phyloP scores from a whole-genome alignment of 2,329 filamentous ascomycete species.

The Torrubiellomyces zombiae region DNA sequence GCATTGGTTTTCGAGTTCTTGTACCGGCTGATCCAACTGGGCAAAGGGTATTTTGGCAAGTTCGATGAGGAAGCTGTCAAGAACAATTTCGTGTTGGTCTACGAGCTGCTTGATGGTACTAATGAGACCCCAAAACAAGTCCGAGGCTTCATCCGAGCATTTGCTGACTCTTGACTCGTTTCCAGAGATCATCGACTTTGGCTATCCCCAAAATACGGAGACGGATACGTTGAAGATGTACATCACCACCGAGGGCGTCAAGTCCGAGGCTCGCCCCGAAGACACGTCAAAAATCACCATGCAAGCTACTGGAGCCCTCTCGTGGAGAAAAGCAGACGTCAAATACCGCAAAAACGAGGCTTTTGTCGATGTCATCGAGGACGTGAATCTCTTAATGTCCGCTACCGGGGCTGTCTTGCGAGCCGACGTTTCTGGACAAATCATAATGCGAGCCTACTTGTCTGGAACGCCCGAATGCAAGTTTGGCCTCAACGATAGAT shows the following conservation, averaged over 20 bases:
- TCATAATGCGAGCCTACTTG: slow-evolving; percentile 96
- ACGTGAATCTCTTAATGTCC: slow-evolving; percentile 98
- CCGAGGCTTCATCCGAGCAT: neutral
- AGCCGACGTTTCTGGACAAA: slow-evolving; percentile 92
- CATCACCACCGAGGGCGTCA: slow-evolving; percentile 97
- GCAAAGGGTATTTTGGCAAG: slow-evolving; percentile 94
- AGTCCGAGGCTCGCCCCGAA: slow-evolving; percentile 70
- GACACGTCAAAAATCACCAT: slow-evolving; percentile 97
- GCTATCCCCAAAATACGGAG: slow-evolving; percentile 97
- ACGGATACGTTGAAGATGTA: slow-evolving; percentile 99
- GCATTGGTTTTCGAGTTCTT: slow-evolving; percentile 96
- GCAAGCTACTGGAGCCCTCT: slow-evolving; percentile 93
- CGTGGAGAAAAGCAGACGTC: slow-evolving; percentile 93
- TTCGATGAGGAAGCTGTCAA: slow-evolving; percentile 99
- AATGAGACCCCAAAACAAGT: too few species aligned
- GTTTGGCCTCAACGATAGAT: slow-evolving; percentile 89
- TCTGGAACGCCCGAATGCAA: slow-evolving; percentile 97
- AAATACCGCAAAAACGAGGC: slow-evolving; percentile 99
- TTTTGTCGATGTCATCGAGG: slow-evolving; percentile 97
- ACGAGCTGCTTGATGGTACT: slow-evolving; percentile 86
- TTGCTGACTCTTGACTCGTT: too few species aligned
- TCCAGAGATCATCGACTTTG: slow-evolving; percentile 92
- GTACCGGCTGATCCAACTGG: slow-evolving; percentile 77
- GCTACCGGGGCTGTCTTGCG: slow-evolving; percentile 87
- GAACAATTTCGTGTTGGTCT: slow-evolving; percentile 98